phyloP scores from a whole-genome alignment of 139 green algal species.

The Diplosphaera chodatii region DNA sequence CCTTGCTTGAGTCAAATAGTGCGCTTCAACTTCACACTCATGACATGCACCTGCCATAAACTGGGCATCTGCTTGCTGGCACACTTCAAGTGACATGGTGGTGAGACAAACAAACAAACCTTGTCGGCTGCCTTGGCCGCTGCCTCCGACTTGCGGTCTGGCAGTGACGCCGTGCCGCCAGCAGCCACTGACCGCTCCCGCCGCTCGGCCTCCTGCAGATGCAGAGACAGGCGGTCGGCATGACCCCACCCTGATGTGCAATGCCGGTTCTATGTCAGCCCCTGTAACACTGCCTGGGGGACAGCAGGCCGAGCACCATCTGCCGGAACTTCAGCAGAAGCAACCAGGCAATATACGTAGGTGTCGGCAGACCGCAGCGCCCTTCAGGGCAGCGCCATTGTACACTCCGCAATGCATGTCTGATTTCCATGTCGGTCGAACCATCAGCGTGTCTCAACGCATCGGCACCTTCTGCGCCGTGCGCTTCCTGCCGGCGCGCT shows the following conservation, averaged over 20 bases:
- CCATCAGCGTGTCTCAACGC: background rate
- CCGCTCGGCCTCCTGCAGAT: conserved; percentile 18
- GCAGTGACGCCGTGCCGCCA: conserved; percentile 29
- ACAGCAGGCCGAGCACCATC: no score
- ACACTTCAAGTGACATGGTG: no score
- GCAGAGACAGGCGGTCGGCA: background rate
- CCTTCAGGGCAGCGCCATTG: no score
- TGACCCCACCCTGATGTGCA: background rate
- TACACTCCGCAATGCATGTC: background rate
- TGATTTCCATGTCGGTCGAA: no score
- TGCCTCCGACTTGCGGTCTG: conserved; percentile 44
- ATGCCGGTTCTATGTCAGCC: background rate
- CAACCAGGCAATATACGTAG: no score
- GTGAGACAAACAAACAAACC: background rate
- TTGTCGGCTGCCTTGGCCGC: background rate
- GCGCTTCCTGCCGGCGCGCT: conserved; percentile 56
- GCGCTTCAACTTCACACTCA: no score
- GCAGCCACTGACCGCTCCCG: conserved; percentile 16
- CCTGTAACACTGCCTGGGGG: no score
- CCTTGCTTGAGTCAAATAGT: no score
- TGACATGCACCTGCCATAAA: no score
- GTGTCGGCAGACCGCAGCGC: no score
- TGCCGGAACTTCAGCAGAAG: no score
- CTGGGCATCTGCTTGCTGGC: no score
- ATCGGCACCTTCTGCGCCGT: conserved; percentile 5